Base-by-base conservation (phyloP, 2,329 filamentous ascomycete genomes). In the Epichloe elymi region DNA sequence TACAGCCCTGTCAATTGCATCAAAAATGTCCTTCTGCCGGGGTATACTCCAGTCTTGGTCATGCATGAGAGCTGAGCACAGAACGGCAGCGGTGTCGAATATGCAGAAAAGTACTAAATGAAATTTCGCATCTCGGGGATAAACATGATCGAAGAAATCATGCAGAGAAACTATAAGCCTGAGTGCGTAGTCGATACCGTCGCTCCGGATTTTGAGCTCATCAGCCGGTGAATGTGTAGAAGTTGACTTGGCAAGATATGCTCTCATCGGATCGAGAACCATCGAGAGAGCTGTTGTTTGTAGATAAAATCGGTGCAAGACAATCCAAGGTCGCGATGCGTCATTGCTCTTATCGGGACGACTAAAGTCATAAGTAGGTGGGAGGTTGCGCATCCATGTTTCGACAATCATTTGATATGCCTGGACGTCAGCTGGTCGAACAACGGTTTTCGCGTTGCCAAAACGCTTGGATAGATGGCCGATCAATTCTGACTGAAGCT, bases 31-130 rank as follows among this genome's bases (percentile, higher is more conserved):
- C 2, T 68, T 61, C 12, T 70, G 69, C 12, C 64, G 65, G 4
- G 68, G 67, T 3, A 76, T 61, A 12, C 59, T 63, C 17, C 59
- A 56, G 33, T 70, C 63, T n/a, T 62, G 58, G 52, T 78, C 75
- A 53, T 78, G 74, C 4, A 76, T 66, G 6, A 78, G 62, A 3
- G 74, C 70, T 0, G 74, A 76, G 61, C 72, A 76, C 4, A 77
- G 58, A 17, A 74, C 63, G 0, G 74, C 72, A 0, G 73, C 68
- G 0, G 72, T 74, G 53, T 78, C 73, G 45, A 78, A 78, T 35
- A 76, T 69, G 42, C 66, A 65, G 51, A 76, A 78, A 0, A 74
- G 62, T 5, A 74, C 68, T 48, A 73, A 67, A 54, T 76, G 71
- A 41, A 74, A 75, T 37, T 72, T 74, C 5, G 69, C 66, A 43